phyloP scores from a whole-genome alignment of 2,329 filamentous ascomycete genomes.

The Chaetomium sp. region DNA sequence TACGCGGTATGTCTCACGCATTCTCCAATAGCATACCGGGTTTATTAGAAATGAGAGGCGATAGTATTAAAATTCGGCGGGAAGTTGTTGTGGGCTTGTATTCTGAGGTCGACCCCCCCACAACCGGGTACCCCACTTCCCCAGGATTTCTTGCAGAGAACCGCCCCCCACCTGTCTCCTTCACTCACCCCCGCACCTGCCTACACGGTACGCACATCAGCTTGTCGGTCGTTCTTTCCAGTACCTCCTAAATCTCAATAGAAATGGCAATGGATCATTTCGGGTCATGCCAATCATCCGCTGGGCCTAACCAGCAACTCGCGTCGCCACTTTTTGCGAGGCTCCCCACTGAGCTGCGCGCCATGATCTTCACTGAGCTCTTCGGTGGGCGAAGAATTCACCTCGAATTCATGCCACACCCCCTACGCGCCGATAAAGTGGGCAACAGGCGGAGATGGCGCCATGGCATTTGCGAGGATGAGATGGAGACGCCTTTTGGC shows the following conservation, averaged over 20 bases:
- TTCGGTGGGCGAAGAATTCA: slow-evolving; percentile 25
- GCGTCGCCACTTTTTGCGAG: slow-evolving; percentile 25
- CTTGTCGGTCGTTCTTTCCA: neutral
- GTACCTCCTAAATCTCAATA: neutral
- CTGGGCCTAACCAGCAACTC: slow-evolving; percentile 8
- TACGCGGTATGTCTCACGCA: too few relatives aligned
- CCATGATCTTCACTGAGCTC: slow-evolving; percentile 23
- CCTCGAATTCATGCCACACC: slow-evolving; percentile 27
- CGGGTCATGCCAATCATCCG: neutral
- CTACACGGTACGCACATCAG: neutral
- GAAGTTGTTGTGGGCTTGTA: too few relatives aligned
- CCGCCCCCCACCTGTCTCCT: too few relatives aligned
- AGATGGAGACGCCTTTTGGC: neutral
- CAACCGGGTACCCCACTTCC: neutral
- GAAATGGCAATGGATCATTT: neutral
- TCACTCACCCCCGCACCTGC: too few relatives aligned
- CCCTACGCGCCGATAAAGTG: slow-evolving; percentile 22
- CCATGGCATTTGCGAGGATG: slow-evolving; percentile 24
- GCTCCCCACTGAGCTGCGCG: slow-evolving; percentile 27
- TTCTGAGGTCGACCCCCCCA: neutral
- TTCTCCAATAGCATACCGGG: too few relatives aligned
- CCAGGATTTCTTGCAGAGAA: neutral
- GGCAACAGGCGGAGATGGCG: slow-evolving; percentile 27
- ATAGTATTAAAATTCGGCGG: too few relatives aligned
- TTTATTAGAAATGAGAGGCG: too few relatives aligned